Base-by-base conservation (phyloP, 2,329 filamentous ascomycete genomes). In the Stagonosporopsis vannaccii region DNA sequence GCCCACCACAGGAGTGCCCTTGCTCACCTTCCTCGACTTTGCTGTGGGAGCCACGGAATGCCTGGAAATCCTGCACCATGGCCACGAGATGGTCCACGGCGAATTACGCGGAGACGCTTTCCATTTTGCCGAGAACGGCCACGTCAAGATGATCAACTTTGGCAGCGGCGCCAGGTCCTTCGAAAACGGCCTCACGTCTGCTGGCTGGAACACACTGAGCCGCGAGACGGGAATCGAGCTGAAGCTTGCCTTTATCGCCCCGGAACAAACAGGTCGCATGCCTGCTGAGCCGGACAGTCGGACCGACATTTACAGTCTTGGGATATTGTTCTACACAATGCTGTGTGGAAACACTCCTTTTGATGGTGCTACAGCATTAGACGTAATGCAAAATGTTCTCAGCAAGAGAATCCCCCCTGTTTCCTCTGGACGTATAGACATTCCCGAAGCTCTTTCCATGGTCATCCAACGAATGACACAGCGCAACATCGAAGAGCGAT, bases 391-490 rank as follows among this genome's bases (percentile, higher is more conserved):
- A 72, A 91, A 88, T 63, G 92, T 97, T 11, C 82, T 98, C 8
- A 88, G 88, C 42, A 89, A 90, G 61, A 87, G 90, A 41, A 87
- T 97, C 61, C 87, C 90, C 4, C 87, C 87, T 33, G 87, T 95
- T 8, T 91, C 91, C 3, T 86, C 85, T 3, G 85, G 92, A 40
- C 85, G 94, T 46, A 84, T 92, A 58, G 94, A 97, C 70, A 82
- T 97, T 6, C 94, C 94, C 0, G 91, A 96, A 55, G 89, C 90
- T 7, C 81, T 97, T 37, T 90, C 90, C 1, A 84, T 85, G 28
- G 90, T 97, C 39, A 91, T 98, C 36, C 90, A 94, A 71, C 96
- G 92, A 73, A 97, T 96, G 84, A 97, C 92, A 0, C 88, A 92
- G 58, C 96, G 96, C 75, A 90, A 88, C 57, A 90, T 96, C 12